phyloP scores from a whole-genome alignment of 495 filamentous ascomycete species.

The Podospora sp. region DNA sequence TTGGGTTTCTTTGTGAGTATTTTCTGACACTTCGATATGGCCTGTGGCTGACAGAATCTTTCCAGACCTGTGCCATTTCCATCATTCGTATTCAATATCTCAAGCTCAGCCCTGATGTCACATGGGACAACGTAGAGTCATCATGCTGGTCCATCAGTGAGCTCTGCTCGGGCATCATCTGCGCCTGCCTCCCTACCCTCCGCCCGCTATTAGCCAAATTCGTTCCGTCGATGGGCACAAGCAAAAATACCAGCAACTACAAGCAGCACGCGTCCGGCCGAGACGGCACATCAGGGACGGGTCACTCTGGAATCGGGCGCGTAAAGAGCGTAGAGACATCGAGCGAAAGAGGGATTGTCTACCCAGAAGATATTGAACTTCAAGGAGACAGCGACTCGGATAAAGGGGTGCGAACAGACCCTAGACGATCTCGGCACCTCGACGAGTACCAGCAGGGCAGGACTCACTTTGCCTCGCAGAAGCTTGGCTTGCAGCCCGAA shows the following conservation, averaged over 20 bases:
- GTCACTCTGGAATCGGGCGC: constrained; percentile 3
- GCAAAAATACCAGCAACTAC: constrained; percentile 25
- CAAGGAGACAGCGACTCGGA: constrained; percentile 31
- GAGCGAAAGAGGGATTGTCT: constrained; percentile 29
- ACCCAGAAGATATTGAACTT: constrained; percentile 34
- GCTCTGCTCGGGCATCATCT: constrained; percentile 60
- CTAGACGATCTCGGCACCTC: too few relatives aligned
- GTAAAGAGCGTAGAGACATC: constrained; percentile 19
- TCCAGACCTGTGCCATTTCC: constrained; percentile 56
- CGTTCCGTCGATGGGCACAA: constrained; percentile 35
- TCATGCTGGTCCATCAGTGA: constrained; percentile 63
- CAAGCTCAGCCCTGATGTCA: constrained; percentile 50
- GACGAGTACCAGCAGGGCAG: neutral
- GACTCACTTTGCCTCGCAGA: neutral
- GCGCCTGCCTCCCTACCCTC: constrained; percentile 59
- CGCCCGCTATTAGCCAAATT: constrained; percentile 52
- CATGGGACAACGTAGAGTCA: constrained; percentile 60
- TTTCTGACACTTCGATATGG: neutral
- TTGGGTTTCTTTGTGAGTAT: constrained; percentile 38
- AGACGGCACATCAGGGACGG: constrained; percentile 12
- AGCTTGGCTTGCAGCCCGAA: constrained; percentile 25
- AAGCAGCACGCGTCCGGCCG: constrained; percentile 27
- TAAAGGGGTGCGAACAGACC: neutral
- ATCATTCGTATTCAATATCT: constrained; percentile 58
- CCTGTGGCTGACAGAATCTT: neutral